phyloP scores from a whole-genome alignment of 768 basidiomycete species.

The Rickenella mellea region DNA sequence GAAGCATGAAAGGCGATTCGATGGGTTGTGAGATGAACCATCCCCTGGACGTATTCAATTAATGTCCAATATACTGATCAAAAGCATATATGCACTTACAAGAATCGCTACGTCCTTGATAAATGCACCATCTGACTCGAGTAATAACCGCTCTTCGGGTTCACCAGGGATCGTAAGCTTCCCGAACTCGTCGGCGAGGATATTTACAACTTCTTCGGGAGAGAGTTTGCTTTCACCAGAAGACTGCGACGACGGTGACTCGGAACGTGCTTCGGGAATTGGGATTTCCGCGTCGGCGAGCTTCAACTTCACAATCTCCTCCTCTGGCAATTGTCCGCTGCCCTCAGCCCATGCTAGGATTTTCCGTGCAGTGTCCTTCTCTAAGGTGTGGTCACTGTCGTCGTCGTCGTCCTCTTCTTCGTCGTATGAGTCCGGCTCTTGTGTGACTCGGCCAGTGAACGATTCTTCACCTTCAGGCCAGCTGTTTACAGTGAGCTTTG shows the following conservation, averaged over 20 bases:
- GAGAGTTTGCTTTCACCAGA: slow-evolving; percentile 19
- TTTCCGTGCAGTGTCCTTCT: not conserved
- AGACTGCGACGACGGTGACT: not conserved
- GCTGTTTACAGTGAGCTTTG: slow-evolving; percentile 27
- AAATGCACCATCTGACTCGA: slow-evolving; percentile 43
- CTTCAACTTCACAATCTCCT: slow-evolving; percentile 4
- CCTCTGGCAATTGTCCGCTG: slow-evolving; percentile 16
- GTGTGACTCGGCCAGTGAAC: slow-evolving; percentile 8
- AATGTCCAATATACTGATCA: slow-evolving; percentile 9
- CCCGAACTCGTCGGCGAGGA: slow-evolving; percentile 52
- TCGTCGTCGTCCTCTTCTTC: slow-evolving; percentile 7
- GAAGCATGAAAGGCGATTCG: slow-evolving; percentile 58
- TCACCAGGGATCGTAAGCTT: slow-evolving; percentile 28
- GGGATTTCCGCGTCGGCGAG: slow-evolving; percentile 11
- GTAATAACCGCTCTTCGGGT: slow-evolving; percentile 39
- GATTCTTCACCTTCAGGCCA: slow-evolving; percentile 16
- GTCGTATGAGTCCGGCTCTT: slow-evolving; percentile 16
- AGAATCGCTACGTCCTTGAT: slow-evolving; percentile 41
- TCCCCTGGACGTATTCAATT: slow-evolving; percentile 28
- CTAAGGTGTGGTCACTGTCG: slow-evolving; percentile 3
- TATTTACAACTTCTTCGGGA: slow-evolving; percentile 35
- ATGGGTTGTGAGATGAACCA: slow-evolving; percentile 57
- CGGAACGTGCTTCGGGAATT: not conserved
- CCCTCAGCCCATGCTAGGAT: slow-evolving; percentile 5
- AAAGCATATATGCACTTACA: slow-evolving; percentile 20